Evolutionary conservation across 768 basidiomycete genomes (phyloP), one percentile per base, ranked within the genome.

Genomic region (Mycena capillaripes): DNA sequence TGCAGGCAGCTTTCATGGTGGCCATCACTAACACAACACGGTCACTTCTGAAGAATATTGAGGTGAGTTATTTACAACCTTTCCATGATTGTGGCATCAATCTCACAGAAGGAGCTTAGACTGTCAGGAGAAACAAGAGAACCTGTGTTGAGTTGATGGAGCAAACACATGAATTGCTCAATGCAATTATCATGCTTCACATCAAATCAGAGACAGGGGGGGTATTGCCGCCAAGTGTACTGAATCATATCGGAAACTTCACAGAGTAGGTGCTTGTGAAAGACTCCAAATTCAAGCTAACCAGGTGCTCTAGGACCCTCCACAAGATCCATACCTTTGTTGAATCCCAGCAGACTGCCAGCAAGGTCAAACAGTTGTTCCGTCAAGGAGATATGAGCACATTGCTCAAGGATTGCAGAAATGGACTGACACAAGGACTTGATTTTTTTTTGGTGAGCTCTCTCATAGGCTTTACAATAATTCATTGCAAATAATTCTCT

Each of bases 151-250:
- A 60, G 27, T 44, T 60, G 25, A 27, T 60, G 40, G 58, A 60
- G 40, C 58, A 60, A 60, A 60, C 58, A 58, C 56, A 58, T 58
- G 56, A 38, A 58, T 58, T 58, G 56, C 56, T 58, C 34, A 38
- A 58, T 17, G 17, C 40, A 42, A 42, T 42, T 17, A 42, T 42
- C 40, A 30, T 32, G 11, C 52, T 53, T n/a, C 29, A 53, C 14
- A 9, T 53, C 52, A 53, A 53, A 1, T 53, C 52, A 53, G 29
- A 30, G 0, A 30, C 52, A 0, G 29, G 52, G 12, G 52, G 46
- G 11, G n/a, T 30, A 17, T 53, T 53, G 27, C 27, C 29, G 16
- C 52, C 52, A 19, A 53, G 52, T 32, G 6, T 32, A 32, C 19
- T 53, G 29, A 30, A 53, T 36, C 56, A 58, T 10, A 23, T 61